Conservation (phyloP, 768 basidiomycete genomes). For the Dacryopinax primogenitus region DNA sequence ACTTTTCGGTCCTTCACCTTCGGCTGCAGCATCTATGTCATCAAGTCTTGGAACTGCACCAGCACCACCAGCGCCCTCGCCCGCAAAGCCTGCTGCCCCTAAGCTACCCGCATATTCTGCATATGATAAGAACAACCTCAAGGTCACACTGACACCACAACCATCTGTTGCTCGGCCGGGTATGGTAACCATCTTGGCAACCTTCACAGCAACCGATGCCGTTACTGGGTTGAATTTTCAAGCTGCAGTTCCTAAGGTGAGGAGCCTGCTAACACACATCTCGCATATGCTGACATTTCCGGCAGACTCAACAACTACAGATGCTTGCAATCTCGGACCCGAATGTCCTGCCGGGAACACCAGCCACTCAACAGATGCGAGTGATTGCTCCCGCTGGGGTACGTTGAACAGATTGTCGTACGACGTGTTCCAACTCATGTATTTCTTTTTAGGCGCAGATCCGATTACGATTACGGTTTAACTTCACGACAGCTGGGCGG, state of each 20-base stretch:
- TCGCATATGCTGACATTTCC: slow-evolving; percentile 5
- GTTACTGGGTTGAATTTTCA: slow-evolving; percentile 76
- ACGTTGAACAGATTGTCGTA: slow-evolving; percentile 27
- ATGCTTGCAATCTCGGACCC: slow-evolving; percentile 95
- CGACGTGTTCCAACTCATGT: neutral
- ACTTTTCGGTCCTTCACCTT: slow-evolving; percentile 19
- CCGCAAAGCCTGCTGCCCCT: slow-evolving; percentile 34
- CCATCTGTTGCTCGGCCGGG: slow-evolving; percentile 70
- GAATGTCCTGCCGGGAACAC: slow-evolving; percentile 57
- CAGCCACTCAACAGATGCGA: slow-evolving; percentile 92
- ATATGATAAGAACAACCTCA: slow-evolving; percentile 83
- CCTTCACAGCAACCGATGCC: slow-evolving; percentile 58
- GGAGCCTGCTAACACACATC: slow-evolving; percentile 1
- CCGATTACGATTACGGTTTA: slow-evolving; percentile 73
- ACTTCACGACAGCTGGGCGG: slow-evolving; percentile 56
- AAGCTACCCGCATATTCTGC: slow-evolving; percentile 64
- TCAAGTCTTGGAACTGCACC: no score
- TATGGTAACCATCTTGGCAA: slow-evolving; percentile 76
- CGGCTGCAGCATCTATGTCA: slow-evolving; percentile 23
- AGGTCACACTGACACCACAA: slow-evolving; percentile 81
- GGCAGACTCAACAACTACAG: slow-evolving; percentile 85
- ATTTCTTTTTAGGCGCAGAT: slow-evolving; percentile 50
- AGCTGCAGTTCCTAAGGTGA: slow-evolving; percentile 90
- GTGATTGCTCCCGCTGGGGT: slow-evolving; percentile 80
- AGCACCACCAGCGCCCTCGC: no score